These are phyloP conservation scores for Ceratocystis huliohia DNA, from an alignment of 2,329 filamentous ascomycete species.

Conservation along the genomic window DNA sequence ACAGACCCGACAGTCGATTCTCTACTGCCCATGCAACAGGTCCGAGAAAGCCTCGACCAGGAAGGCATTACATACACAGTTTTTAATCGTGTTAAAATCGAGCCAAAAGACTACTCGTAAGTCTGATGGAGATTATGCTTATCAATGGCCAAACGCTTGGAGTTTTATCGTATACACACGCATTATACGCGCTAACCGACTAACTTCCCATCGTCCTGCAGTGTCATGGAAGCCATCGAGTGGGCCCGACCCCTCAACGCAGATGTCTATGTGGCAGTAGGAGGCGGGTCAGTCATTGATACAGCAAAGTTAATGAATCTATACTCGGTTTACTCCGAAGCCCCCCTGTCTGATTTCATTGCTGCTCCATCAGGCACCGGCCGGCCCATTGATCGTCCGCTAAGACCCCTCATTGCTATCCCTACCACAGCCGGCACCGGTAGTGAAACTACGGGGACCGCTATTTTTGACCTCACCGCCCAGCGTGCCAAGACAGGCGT, in stretches of 20 bases:
- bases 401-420: slow-evolving; percentile 60
- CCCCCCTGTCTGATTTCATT: slow-evolving; percentile 93
- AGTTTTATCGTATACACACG: not conserved
- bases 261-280: slow-evolving; percentile 87
- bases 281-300: slow-evolving; percentile 88
- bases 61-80: slow-evolving; percentile 74
- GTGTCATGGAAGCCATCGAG: slow-evolving; percentile 76
- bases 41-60: slow-evolving; percentile 61
- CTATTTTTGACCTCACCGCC: slow-evolving; percentile 88
- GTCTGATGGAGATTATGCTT: slow-evolving; percentile 26
- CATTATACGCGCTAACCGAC: not conserved
- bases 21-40: slow-evolving; percentile 81
- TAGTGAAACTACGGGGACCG: slow-evolving; percentile 91
- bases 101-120: slow-evolving; percentile 87
- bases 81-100: slow-evolving; percentile 67
- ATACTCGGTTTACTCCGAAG: slow-evolving; percentile 79
- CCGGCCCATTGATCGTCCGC: slow-evolving; percentile 49
- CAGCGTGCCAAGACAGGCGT: slow-evolving; percentile 91
- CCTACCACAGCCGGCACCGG: slow-evolving; percentile 75
- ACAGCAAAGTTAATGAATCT: slow-evolving; percentile 98
- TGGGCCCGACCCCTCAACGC: slow-evolving; percentile 69
- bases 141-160: not conserved
- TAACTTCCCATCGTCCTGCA: slow-evolving; percentile 28
- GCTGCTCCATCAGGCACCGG: slow-evolving; percentile 88
- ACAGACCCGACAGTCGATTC: slow-evolving; percentile 74